Conservation (phyloP, 2,329 filamentous ascomycete genomes). For the Exophiala phaeomuriformis region DNA sequence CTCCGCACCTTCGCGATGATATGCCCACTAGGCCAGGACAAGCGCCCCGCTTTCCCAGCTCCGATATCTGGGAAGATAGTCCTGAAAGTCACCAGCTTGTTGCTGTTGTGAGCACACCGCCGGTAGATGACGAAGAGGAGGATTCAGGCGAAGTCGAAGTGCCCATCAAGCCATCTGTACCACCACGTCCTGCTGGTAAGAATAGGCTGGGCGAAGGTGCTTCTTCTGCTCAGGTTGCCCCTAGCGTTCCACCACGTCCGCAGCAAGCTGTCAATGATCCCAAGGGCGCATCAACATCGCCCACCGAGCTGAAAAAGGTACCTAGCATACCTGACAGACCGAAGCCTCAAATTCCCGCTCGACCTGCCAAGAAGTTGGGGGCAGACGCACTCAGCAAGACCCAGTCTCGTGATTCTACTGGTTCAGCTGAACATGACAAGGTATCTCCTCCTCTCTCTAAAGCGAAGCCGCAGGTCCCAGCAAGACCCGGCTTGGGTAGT, state of each 20-base stretch:
- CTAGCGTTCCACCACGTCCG: slow-evolving; percentile 31
- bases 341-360: slow-evolving; percentile 60
- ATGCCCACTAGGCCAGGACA: slow-evolving; percentile 46
- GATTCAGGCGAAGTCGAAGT: slow-evolving; percentile 26
- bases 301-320: slow-evolving; percentile 45
- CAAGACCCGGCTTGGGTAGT: slow-evolving; percentile 60
- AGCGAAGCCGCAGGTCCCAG: slow-evolving; percentile 75
- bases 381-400: slow-evolving; percentile 34
- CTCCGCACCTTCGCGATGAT: slow-evolving; percentile 47
- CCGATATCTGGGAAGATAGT: slow-evolving; percentile 89
- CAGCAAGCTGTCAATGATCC: slow-evolving; percentile 31
- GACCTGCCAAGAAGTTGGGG: slow-evolving; percentile 50
- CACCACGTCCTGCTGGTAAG: slow-evolving; percentile 28
- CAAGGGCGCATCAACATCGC: slow-evolving; percentile 36
- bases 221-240: slow-evolving; percentile 21
- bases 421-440: slow-evolving; percentile 30
- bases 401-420: slow-evolving; percentile 36
- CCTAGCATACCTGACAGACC: slow-evolving; percentile 51
- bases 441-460: slow-evolving; percentile 47
- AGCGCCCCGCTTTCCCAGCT: slow-evolving; percentile 75
- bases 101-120: slow-evolving; percentile 58
- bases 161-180: slow-evolving; percentile 29
- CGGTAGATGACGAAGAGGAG: slow-evolving; percentile 46
- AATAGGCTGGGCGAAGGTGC: slow-evolving; percentile 25
- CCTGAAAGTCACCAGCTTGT: slow-evolving; percentile 76